Evolutionary conservation across 208 protist genomes (phyloP).

Genomic region (Leptomonas pyrrhocoris): DNA sequence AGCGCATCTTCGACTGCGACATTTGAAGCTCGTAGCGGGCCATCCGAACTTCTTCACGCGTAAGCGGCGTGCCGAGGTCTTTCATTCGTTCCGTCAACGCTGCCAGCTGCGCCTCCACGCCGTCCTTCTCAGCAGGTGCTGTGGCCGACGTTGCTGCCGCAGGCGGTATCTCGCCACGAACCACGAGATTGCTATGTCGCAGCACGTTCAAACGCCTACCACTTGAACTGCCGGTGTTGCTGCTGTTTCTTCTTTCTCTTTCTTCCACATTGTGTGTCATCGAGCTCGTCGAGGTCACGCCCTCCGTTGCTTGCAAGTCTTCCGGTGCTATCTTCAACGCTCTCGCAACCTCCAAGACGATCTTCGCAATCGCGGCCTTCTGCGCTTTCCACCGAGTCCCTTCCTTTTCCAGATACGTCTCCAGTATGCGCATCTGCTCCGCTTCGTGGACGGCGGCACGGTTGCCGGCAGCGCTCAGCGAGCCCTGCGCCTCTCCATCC

Average conservation of each 20-base stretch:
- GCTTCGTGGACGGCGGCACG: slow-evolving; percentile 53
- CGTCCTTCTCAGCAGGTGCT: not conserved
- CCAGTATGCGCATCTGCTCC: slow-evolving; percentile 59
- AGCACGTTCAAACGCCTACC: slow-evolving; percentile 47
- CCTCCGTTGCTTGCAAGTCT: slow-evolving; percentile 57
- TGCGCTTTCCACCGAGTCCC: slow-evolving; percentile 66
- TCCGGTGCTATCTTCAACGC: slow-evolving; percentile 51
- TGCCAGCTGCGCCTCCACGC: slow-evolving; percentile 47
- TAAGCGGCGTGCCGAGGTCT: slow-evolving; percentile 42
- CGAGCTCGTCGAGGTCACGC: not conserved
- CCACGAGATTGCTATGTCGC: slow-evolving; percentile 81
- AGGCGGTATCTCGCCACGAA: slow-evolving; percentile 76
- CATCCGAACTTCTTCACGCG: slow-evolving; percentile 54
- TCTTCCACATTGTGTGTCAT: not conserved
- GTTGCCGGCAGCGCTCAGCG: slow-evolving; percentile 39
- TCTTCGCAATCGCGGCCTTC: slow-evolving; percentile 66
- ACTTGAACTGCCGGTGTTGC: not conserved
- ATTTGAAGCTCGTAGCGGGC: slow-evolving; percentile 79
- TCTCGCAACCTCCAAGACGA: slow-evolving; percentile 57
- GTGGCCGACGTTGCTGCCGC: not conserved
- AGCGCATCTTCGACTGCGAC: slow-evolving; percentile 75
- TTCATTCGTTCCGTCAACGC: slow-evolving; percentile 63
- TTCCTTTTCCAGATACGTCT: slow-evolving; percentile 73
- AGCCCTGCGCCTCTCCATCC: slow-evolving; percentile 33
- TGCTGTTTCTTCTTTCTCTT: not conserved